Evolutionary conservation across 2,329 filamentous ascomycete genomes (phyloP), one percentile per base, ranked within the genome.

Genomic region (Nothophoma quercina): DNA sequence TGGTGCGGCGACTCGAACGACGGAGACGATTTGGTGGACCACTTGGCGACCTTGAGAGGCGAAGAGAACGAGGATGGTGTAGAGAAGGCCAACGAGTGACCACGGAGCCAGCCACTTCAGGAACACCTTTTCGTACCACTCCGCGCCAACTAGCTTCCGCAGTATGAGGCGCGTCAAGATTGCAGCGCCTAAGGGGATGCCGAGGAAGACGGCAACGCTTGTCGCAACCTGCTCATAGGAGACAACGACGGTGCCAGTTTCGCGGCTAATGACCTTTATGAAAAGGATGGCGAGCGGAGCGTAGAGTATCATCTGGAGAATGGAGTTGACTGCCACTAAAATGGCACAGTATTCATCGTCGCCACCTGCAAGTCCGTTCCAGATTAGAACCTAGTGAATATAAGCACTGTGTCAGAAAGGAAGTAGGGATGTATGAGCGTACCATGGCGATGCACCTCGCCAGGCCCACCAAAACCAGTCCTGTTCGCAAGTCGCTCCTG

Each of bases 301-400:
- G 36, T 40, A 29, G 23, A 40, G 36, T 40, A 40, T 40, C 23
- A 40, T 40, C 36, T 40, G 36, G 36, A 40, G 36, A 29, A 40
- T 40, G 15, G 36, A 40, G 25, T 29, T 29, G 36, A 40, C 36
- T 40, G 23, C 36, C 23, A 40, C 23, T 40, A 40, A 9, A 40
- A 40, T 40, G 23, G 36, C 36, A 40, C 36, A 40, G 36, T 28
- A 40, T 40, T 40, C 23, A 28, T 29, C 36, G 36, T 40, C 23
- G 36, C 36, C 36, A 29, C 36, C 25, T 40, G 36, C 36, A 29
- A 40, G 36, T 29, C 36, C 23, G 23, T 40, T 40, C 36, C 36
- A 40, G 23, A 40, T 40, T 40, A 40, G 36, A 40, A 40, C 36
- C 36, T 40, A 29, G 15, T 19, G 23, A 40, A 40, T 28, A 9